Evolutionary conservation across 352 stramenopile species (phyloP), one percentile per base, ranked within the genome.

Genomic region (Phytophthora uliginosa): DNA sequence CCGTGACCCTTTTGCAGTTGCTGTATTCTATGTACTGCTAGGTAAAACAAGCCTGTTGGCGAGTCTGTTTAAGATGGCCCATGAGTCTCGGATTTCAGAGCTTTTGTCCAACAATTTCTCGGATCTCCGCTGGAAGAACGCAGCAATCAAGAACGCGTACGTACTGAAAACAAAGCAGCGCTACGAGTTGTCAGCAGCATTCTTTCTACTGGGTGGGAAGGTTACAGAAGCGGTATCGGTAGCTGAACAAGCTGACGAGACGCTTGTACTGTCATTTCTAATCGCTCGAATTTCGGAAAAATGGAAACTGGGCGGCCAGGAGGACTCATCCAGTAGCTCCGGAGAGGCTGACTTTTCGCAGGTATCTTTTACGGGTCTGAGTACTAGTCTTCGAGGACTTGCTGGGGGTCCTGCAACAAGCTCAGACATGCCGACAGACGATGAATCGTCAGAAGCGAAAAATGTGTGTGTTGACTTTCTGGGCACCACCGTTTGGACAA

Each of bases 111-210:
- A 97, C 61, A 82, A 98, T 61, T 97, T 98, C 70, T 72, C 75
- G 0, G 89, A 98, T 20, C 58, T 81, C 31, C 85, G 89, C 38
- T 97, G 91, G 92, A 90, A 92, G 55, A 95, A 91, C 52, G 90
- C 89, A 10, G 91, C 92, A 15, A 88, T 97, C n/a, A 98, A 98
- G 72, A 98, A 98, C 53, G 92, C 92, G 0, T 97, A 94, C 63
- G 90, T 95, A 36, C 68, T 98, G 18, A 96, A 97, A 63, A 84
- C 84, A 17, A 97, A 98, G 66, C 86, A 93, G 22, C 88, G 89
- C 15, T 96, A 92, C 48, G 79, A 85, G 54, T 71, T 97, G 10
- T 93, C 89, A 0, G 89, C 90, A 2, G 82, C 90, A 1, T 97
- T 97, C 52, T 97, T 97, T 58, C 34, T 97, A 22, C 79, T 97